Evolutionary conservation across 73 alveolate genomes (phyloP).

Genomic region (Breviolum minutum): DNA sequence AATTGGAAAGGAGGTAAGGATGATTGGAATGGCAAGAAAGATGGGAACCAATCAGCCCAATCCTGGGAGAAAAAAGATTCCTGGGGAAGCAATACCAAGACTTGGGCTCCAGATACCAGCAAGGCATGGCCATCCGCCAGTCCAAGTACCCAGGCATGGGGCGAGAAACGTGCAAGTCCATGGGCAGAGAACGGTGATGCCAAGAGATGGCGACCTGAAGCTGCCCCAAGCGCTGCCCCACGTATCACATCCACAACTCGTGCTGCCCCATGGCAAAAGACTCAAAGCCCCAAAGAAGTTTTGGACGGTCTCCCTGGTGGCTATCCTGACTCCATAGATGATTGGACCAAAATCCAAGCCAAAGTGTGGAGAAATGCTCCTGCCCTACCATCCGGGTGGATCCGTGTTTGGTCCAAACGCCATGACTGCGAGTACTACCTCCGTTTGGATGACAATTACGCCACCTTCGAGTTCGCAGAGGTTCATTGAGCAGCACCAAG

Average conservation of each 20-base stretch:
- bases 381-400: not conserved
- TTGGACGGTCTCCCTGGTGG: slow-evolving; percentile 6
- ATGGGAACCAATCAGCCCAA: not conserved
- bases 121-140: not conserved
- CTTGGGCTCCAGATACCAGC: not conserved
- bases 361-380: slow-evolving; percentile 18
- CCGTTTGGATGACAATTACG: slow-evolving; percentile 17
- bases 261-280: slow-evolving; percentile 16
- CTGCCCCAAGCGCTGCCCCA: slow-evolving; percentile 20
- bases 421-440: slow-evolving; percentile 69
- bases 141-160: not conserved
- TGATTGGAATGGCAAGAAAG: slow-evolving; percentile 13
- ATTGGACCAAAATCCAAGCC: not conserved
- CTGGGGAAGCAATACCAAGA: slow-evolving; percentile 10
- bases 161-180: not conserved
- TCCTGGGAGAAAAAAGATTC: not conserved
- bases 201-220: slow-evolving; percentile 21
- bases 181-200: not conserved
- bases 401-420: slow-evolving; percentile 58
- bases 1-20: slow-evolving; percentile 34
- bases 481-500: not conserved
- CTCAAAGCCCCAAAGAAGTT: not conserved
- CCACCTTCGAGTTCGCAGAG: slow-evolving; percentile 15
- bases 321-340: slow-evolving; percentile 40
- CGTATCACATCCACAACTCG: not conserved